A percentile compares a stretch with the other conserved stretches of the same genome.
Evolutionary conservation across 345 rosid genomes (phyloP).

Genomic region (Arabidopsis thaliana): TAIR10.1 NC_003070.9:19419001-19419500

Average conservation of each 20-base stretch:
- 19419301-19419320: neutral
- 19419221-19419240: conserved; percentile 81
- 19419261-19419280: neutral
- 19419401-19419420: conserved; percentile 73
- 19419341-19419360: neutral
- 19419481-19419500: conserved; percentile 18
- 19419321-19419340: neutral
- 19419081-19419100: conserved; percentile 18
- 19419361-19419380: conserved; percentile 62
- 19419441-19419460: neutral
- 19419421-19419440: conserved; percentile 87
- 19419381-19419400: conserved; percentile 80
- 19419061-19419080: conserved; percentile 3
- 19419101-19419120: conserved; percentile 22
- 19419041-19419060: conserved; percentile 69
- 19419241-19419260: neutral
- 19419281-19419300: neutral
- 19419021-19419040: conserved; percentile 84
- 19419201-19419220: conserved; percentile 59
- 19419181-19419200: conserved; percentile 76
- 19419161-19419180: conserved; percentile 80
- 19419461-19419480: conserved; percentile 12
- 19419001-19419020: conserved; percentile 84
- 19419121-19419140: conserved; percentile 55
- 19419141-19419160: conserved; percentile 89